These are phyloP conservation scores for Stachybotrys echinatus DNA, from an alignment of 2,329 filamentous ascomycete genomes.

Conservation along the genomic window DNA sequence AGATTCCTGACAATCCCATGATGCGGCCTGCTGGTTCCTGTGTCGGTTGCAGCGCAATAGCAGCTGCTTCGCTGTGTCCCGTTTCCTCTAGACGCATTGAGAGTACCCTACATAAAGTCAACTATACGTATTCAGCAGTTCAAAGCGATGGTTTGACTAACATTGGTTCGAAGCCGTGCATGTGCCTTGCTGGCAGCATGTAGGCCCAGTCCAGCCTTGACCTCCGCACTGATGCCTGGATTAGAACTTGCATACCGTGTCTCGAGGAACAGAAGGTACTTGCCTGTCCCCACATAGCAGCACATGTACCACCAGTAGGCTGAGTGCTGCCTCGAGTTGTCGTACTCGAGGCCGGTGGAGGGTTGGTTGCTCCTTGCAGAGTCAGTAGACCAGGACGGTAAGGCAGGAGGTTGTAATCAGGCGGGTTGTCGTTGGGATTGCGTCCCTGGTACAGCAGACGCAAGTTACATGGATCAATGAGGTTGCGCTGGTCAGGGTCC, in stretches of 20 bases:
- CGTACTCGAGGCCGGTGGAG: not conserved
- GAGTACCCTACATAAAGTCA: not conserved
- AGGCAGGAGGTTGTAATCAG: constrained; percentile 32
- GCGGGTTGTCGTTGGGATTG: constrained; percentile 25
- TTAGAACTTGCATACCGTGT: not conserved
- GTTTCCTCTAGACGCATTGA: not conserved
- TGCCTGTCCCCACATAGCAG: constrained; percentile 1
- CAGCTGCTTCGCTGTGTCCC: too few species aligned
- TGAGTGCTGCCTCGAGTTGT: not conserved
- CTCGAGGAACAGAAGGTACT: not conserved
- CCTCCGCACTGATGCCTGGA: constrained; percentile 5
- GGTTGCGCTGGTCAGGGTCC: constrained; percentile 55
- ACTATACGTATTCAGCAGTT: not conserved
- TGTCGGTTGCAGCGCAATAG: too few species aligned
- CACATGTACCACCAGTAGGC: not conserved
- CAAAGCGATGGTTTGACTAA: constrained; percentile 1
- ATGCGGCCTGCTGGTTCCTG: too few species aligned
- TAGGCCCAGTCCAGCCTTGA: constrained; percentile 7
- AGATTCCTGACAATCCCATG: too few species aligned
- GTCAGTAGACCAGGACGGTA: constrained; percentile 1
- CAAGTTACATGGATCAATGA: constrained; percentile 57
- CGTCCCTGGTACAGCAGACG: constrained; percentile 57
- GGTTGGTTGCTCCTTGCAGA: constrained; percentile 1
- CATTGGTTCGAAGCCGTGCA: constrained; percentile 7
- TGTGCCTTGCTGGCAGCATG: constrained; percentile 9